Conservation (phyloP, 257 asterid species). For the Fraxinus quadrangulata region DNA sequence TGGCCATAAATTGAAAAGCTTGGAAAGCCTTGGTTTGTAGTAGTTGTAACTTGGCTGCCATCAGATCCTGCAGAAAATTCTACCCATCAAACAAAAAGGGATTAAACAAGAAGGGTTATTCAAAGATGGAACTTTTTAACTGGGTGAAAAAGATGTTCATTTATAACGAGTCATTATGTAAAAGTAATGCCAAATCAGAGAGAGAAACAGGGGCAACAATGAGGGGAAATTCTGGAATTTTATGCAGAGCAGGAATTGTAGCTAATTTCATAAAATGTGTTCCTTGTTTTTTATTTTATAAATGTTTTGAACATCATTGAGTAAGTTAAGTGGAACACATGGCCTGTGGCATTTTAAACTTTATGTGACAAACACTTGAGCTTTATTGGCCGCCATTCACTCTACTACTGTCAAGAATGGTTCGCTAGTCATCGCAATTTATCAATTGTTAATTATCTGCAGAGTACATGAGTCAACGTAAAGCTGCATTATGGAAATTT, state of each 20-base stretch:
- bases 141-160: neutral
- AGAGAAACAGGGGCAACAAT: neutral
- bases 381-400: too few species aligned
- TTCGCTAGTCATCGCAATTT: too few species aligned
- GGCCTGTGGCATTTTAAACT: too few species aligned
- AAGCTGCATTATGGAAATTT: too few species aligned
- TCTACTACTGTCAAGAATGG: too few species aligned
- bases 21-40: conserved; percentile 43
- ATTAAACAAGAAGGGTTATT: neutral
- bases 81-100: conserved; percentile 3
- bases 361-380: too few species aligned
- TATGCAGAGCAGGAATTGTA: neutral
- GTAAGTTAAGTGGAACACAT: too few species aligned
- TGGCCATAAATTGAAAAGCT: conserved; percentile 39
- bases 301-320: neutral
- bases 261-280: neutral
- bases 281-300: too few species aligned
- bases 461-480: too few species aligned
- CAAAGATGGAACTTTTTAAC: neutral
- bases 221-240: neutral
- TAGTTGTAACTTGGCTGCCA: conserved; percentile 47
- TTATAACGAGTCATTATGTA: neutral
- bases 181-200: neutral
- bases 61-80: conserved; percentile 23
- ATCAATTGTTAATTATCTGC: too few species aligned